Evolutionary conservation across 179 eudicot genomes (phyloP).

Genomic region (Heliamphora ciliata): DNA sequence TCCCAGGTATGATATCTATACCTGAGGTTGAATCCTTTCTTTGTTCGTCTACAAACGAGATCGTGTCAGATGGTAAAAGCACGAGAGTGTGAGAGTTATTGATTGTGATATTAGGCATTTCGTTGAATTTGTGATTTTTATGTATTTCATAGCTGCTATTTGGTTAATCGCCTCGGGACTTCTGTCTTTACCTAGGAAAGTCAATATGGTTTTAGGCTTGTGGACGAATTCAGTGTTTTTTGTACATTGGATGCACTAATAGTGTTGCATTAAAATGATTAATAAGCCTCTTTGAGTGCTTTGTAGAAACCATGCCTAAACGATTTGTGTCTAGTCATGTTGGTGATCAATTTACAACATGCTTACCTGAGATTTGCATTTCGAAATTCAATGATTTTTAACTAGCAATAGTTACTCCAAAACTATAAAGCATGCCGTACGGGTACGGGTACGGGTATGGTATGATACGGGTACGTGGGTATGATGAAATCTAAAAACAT

Average conservation of each 20-base stretch:
- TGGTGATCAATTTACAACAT: background rate
- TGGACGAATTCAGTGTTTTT: background rate
- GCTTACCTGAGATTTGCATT: background rate
- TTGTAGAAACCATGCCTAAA: background rate
- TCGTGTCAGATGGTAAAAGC: background rate
- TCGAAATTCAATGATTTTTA: background rate
- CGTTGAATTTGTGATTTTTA: background rate
- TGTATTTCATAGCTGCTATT: background rate
- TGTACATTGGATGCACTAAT: too few species aligned
- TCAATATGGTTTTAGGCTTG: background rate
- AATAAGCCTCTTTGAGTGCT: too few species aligned
- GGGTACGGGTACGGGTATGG: too few species aligned
- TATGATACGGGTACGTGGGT: too few species aligned
- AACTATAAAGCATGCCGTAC: too few species aligned
- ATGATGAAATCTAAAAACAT: too few species aligned
- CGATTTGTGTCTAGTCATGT: background rate
- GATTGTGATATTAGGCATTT: background rate
- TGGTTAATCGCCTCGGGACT: background rate
- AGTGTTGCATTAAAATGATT: too few species aligned
- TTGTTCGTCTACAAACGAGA: background rate
- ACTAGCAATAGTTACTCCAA: background rate
- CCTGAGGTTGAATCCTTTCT: background rate
- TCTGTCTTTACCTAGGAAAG: background rate
- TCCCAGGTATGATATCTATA: slow-evolving; percentile 31
- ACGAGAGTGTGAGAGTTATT: background rate